Evolutionary conservation across 139 green algal genomes (phyloP), one percentile per base, ranked within the genome.

Genomic region (Spirogloea muscicola): DNA sequence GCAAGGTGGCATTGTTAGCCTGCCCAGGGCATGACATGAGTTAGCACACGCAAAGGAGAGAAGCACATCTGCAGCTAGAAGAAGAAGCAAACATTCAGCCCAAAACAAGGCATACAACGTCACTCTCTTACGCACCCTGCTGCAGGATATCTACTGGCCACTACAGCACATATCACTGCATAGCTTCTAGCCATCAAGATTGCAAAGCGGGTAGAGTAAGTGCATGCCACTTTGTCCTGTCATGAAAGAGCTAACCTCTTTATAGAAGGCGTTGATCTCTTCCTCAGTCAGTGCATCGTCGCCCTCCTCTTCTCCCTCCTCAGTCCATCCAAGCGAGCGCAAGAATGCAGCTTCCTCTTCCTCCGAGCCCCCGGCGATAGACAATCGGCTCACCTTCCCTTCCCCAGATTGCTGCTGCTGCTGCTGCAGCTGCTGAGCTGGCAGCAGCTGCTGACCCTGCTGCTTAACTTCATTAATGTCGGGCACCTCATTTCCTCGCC

Each of bases 331-430:
- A 13, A 77, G 62, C 27, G 68, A 77, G 5, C 62, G 58, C 39
- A 77, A 55, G 43, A 77, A 77, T 10, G 68, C 68, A 33, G 68
- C 68, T 38, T 77, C 68, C 38, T 77, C 68, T 10, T 77, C 68
- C 18, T 77, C 68, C 33, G 58, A 31, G 27, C n/a, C n/a, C n/a
- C n/a, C n/a, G n/a, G n/a, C n/a, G n/a, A n/a, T n/a, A n/a, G n/a
- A n/a, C n/a, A n/a, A n/a, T n/a, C n/a, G n/a, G n/a, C n/a, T n/a
- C n/a, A n/a, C n/a, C n/a, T n/a, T n/a, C n/a, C n/a, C n/a, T n/a
- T n/a, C n/a, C n/a, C n/a, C n/a, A n/a, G n/a, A n/a, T n/a, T n/a
- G n/a, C n/a, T n/a, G n/a, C n/a, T n/a, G n/a, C n/a, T n/a, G n/a
- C n/a, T n/a, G n/a, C n/a, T n/a, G n/a, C n/a, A n/a, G n/a, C n/a